Evolutionary conservation across 2,329 filamentous ascomycete species (phyloP).

Genomic region (Fusarium sp.): DNA sequence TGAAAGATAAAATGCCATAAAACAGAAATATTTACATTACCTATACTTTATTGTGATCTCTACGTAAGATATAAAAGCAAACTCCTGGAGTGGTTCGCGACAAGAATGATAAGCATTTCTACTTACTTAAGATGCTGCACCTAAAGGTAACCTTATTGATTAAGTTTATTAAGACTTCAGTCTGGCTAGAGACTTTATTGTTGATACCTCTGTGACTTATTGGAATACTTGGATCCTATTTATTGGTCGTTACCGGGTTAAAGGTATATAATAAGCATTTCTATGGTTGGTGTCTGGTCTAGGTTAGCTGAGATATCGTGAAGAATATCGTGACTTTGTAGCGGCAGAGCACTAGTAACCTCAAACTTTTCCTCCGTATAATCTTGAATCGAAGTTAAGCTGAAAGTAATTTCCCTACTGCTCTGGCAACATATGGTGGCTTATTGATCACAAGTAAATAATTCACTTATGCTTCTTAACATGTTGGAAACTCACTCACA

Average conservation of each 20-base stretch:
- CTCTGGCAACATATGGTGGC: no score
- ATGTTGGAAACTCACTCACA: not conserved
- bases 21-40: no score
- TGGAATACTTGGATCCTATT: not conserved
- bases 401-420: rapidly evolving
- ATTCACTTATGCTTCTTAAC: not conserved
- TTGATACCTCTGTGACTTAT: not conserved
- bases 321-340: not conserved
- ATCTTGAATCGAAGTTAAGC: not conserved
- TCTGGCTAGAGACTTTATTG: not conserved
- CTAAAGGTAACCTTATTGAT: not conserved
- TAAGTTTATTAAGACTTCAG: not conserved
- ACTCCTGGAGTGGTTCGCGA: no score
- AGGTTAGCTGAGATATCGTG: not conserved
- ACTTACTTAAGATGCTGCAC: not conserved
- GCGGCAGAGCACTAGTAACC: not conserved
- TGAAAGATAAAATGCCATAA: not conserved
- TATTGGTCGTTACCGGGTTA: not conserved
- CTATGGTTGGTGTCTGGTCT: not conserved
- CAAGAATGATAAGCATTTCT: no score
- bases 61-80: no score
- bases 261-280: not conserved
- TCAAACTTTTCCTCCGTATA: not conserved
- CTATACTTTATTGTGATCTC: no score
- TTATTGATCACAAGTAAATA: not conserved